Evolutionary conservation across 2,329 filamentous ascomycete species (phyloP).

Genomic region (Clarireedia paspali): DNA sequence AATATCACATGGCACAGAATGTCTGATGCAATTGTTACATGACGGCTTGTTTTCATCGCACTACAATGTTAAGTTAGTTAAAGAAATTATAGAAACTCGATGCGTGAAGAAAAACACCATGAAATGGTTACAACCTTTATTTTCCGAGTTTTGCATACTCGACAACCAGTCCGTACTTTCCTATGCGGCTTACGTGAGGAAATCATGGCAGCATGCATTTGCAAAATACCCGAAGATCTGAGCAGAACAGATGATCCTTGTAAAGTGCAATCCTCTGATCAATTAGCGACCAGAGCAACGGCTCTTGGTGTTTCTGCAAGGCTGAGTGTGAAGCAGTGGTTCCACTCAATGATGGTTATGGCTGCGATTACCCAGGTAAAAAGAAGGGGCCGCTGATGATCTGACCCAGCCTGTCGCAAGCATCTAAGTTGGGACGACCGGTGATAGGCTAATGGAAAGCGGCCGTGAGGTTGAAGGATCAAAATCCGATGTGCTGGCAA

Average conservation of each 20-base stretch:
- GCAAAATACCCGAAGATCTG: not conserved
- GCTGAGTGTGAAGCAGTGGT: too few relatives aligned
- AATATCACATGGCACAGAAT: slow-evolving; percentile 33
- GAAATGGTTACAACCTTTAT: slow-evolving; percentile 30
- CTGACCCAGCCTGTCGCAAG: not conserved
- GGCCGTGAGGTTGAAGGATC: not conserved
- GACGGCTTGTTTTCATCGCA: slow-evolving; percentile 35
- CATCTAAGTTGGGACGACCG: too few relatives aligned
- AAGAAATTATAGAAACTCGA: not conserved
- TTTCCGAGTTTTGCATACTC: slow-evolving; percentile 34
- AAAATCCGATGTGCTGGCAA: not conserved
- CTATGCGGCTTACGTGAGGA: slow-evolving; percentile 10
- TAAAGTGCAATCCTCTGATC: too few relatives aligned
- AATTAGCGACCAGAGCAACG: too few relatives aligned
- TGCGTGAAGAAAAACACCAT: not conserved
- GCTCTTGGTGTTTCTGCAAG: too few relatives aligned
- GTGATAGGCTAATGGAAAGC: too few relatives aligned
- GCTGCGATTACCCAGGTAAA: too few relatives aligned
- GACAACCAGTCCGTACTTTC: slow-evolving; percentile 34
- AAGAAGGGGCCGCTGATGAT: too few relatives aligned
- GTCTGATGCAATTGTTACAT: slow-evolving; percentile 35
- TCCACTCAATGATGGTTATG: too few relatives aligned
- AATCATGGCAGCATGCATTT: not conserved
- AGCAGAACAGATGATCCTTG: too few relatives aligned
- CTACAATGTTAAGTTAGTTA: slow-evolving; percentile 18